Evolutionary conservation across 768 basidiomycete species (phyloP).

Genomic region (Gelatoporia subvermispora): DNA sequence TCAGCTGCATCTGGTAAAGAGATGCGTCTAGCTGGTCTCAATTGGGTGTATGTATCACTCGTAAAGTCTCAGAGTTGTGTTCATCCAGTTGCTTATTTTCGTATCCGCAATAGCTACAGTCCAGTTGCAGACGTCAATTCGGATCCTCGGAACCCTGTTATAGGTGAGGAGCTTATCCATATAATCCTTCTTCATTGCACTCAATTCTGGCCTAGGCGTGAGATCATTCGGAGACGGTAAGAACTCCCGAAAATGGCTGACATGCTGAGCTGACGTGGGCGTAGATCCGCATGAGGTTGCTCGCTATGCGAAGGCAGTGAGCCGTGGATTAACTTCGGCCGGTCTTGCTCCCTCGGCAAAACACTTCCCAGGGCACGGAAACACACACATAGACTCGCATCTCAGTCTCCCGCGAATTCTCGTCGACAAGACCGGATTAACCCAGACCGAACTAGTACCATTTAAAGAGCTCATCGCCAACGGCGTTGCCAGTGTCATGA

Average conservation of each 20-base stretch:
- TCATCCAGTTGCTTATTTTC: background rate
- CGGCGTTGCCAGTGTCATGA: constrained; percentile 57
- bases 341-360: constrained; percentile 60
- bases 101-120: constrained; percentile 29
- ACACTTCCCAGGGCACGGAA: constrained; percentile 74
- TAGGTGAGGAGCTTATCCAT: constrained; percentile 38
- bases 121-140: constrained; percentile 72
- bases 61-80: background rate
- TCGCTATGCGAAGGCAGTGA: constrained; percentile 41
- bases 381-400: constrained; percentile 70
- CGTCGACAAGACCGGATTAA: constrained; percentile 41
- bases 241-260: constrained; percentile 4
- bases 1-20: constrained; percentile 52
- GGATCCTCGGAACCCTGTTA: constrained; percentile 66
- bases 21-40: constrained; percentile 56
- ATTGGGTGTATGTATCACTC: constrained; percentile 48
- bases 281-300: constrained; percentile 53
- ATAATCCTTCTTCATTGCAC: background rate
- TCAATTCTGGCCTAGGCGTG: constrained; percentile 38
- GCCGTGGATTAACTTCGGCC: constrained; percentile 40
- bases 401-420: constrained; percentile 57
- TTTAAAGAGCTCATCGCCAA: constrained; percentile 44
- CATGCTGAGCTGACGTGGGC: background rate
- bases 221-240: constrained; percentile 67
- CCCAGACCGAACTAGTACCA: constrained; percentile 50